Evolutionary conservation across 192 early-diverging fungal species (phyloP), one percentile per base, ranked within the genome.

Genomic region (Rhizophagus clarus): DNA sequence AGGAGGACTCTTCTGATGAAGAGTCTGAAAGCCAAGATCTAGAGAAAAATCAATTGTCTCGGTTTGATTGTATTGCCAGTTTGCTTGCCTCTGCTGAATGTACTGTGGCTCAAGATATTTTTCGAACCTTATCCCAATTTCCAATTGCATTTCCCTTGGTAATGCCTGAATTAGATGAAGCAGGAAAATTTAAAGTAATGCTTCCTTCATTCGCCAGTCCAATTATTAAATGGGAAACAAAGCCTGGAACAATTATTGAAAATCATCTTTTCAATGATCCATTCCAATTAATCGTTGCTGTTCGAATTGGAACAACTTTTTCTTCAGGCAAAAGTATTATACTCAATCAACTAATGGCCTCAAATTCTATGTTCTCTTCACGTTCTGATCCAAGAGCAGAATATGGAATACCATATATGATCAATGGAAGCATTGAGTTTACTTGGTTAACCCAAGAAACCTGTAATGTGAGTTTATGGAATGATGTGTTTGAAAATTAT

Each of bases 401-500:
- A 42, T 61, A 61, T 61, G 77, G 77, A 8, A 62, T 26, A 24
- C 77, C 77, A 40, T 67, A 31, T 72, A 67, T 47, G 60, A 17
- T 79, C 47, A 60, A 12, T 56, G 77, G 77, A 51, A 79, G 77
- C 40, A 31, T 79, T 17, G 77, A 79, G 24, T 79, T 79, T 72
- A 42, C 70, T 61, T 79, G 77, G 60, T 2, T 79, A 9, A 79
- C 68, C 8, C 42, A 79, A 71, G 77, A 79, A 74, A 79, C 77
- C 37, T 79, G 77, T 31, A 45, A 37, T 2, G 8, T 26, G 8
- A 29, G 70, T 79, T 34, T 79, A 34, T 79, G 77, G 77, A 79
- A 79, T 34, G 28, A 29, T 45, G 77, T 79, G 14, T 45, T 79
- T 32, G n/a, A 79, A 71, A 40, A 6, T 17, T 79, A 79, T 6